phyloP scores from a whole-genome alignment of 106 monocot species.

The Dendrobium officinale region DNA sequence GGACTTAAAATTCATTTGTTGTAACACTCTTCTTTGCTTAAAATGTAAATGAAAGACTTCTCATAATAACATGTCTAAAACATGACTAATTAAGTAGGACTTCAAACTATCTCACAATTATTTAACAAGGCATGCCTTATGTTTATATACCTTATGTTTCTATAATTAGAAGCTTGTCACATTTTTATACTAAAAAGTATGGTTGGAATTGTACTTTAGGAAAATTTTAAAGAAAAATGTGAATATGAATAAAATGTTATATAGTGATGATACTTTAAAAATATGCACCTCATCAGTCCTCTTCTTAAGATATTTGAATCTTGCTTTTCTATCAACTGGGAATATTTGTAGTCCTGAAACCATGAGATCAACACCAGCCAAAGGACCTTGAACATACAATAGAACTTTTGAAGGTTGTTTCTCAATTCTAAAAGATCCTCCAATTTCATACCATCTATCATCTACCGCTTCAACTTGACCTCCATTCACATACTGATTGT shows the following conservation, averaged over 20 bases:
- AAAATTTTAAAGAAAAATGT: too few relatives aligned
- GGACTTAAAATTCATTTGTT: too few relatives aligned
- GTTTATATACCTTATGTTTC: too few relatives aligned
- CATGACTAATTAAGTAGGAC: too few relatives aligned
- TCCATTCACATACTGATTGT: constrained; percentile 72
- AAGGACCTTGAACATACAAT: constrained; percentile 73
- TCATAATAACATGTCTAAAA: too few relatives aligned
- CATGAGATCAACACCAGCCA: constrained; percentile 76
- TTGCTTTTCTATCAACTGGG: constrained; percentile 67
- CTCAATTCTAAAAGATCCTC: constrained; percentile 79
- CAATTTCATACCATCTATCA: constrained; percentile 81
- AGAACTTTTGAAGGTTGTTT: constrained; percentile 48
- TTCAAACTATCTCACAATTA: too few relatives aligned
- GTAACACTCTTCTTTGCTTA: too few relatives aligned
- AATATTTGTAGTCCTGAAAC: constrained; percentile 74
- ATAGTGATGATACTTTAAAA: background rate
- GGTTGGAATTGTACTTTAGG: too few relatives aligned
- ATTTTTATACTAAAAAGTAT: too few relatives aligned
- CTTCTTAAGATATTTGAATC: constrained; percentile 57
- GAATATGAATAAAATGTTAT: background rate
- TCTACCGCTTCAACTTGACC: constrained; percentile 59
- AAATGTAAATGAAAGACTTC: too few relatives aligned
- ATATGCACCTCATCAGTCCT: constrained; percentile 62
- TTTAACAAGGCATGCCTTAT: too few relatives aligned
- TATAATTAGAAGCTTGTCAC: too few relatives aligned